Conservation (phyloP, 805 yeast species). For the Wickerhamomyces ciferrii region DNA sequence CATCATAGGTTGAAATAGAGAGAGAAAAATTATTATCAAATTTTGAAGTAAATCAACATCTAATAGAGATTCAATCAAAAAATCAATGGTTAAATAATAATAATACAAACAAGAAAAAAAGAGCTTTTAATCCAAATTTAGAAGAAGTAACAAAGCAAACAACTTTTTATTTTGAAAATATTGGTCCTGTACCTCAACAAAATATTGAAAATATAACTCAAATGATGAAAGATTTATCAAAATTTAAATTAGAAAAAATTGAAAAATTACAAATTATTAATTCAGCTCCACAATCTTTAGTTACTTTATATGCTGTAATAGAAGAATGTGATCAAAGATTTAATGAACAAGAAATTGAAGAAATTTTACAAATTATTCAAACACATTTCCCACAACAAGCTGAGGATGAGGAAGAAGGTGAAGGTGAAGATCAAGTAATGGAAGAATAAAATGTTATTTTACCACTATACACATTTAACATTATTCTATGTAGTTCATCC, state of each 20-base stretch:
- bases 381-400: constrained; percentile 40
- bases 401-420: constrained; percentile 1
- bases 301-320: constrained; percentile 69
- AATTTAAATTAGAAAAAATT: constrained; percentile 64
- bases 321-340: constrained; percentile 93
- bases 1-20: constrained; percentile 30
- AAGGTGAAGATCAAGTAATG: constrained; percentile 4
- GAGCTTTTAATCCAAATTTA: constrained; percentile 27
- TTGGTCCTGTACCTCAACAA: constrained; percentile 17
- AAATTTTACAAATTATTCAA: constrained; percentile 51
- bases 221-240: constrained; percentile 23
- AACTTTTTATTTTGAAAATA: constrained; percentile 12
- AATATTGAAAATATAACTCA: constrained; percentile 22
- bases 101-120: constrained; percentile 18
- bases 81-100: constrained; percentile 25
- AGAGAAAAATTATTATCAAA: constrained; percentile 53
- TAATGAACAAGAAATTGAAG: constrained; percentile 56
- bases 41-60: constrained; percentile 48
- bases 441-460: background rate
- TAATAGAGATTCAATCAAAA: constrained; percentile 34
- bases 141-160: constrained; percentile 30
- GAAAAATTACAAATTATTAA: constrained; percentile 84
- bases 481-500: too few species aligned
- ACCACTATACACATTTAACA: too few species aligned
- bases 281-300: constrained; percentile 73